A percentile compares a stretch with the other conserved stretches of the same genome.
Evolutionary conservation across 345 rosid species (phyloP).

Genomic region (Hevea brasiliensis): DNA sequence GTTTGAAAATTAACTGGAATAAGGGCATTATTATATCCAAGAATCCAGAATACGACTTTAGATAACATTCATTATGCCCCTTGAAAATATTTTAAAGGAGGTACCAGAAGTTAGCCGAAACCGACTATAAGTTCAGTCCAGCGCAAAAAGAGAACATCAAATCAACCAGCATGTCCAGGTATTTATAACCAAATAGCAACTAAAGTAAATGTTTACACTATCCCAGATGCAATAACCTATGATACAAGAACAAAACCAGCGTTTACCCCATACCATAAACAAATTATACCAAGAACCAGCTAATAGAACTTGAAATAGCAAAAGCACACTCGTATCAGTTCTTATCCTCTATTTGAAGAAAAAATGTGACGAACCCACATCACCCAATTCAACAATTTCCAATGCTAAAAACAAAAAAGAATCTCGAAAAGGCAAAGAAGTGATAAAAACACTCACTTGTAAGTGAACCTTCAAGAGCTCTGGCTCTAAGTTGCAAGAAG

Average conservation of each 20-base stretch:
- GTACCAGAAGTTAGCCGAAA: neutral
- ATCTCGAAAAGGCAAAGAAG: neutral
- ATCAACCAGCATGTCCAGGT: neutral
- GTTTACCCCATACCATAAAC: neutral
- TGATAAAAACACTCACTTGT: constrained; percentile 34
- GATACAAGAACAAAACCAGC: neutral
- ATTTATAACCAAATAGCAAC: neutral
- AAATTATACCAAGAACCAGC: neutral
- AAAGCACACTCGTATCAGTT: neutral
- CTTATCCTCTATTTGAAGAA: neutral
- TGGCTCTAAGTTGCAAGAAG: constrained; percentile 48
- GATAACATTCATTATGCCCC: neutral
- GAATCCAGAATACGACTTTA: neutral
- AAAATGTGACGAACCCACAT: constrained; percentile 4
- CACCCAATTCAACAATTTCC: neutral
- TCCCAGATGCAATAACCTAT: neutral
- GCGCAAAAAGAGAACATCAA: neutral
- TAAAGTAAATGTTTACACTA: too few species aligned
- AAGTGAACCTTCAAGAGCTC: constrained; percentile 38
- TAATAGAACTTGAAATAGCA: neutral
- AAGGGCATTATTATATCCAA: neutral
- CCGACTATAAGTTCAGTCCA: neutral
- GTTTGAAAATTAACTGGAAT: neutral
- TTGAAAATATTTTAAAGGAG: neutral
- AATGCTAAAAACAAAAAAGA: neutral